Evolutionary conservation across 2,329 filamentous ascomycete genomes (phyloP).

Genomic region (Didymella pinodella): DNA sequence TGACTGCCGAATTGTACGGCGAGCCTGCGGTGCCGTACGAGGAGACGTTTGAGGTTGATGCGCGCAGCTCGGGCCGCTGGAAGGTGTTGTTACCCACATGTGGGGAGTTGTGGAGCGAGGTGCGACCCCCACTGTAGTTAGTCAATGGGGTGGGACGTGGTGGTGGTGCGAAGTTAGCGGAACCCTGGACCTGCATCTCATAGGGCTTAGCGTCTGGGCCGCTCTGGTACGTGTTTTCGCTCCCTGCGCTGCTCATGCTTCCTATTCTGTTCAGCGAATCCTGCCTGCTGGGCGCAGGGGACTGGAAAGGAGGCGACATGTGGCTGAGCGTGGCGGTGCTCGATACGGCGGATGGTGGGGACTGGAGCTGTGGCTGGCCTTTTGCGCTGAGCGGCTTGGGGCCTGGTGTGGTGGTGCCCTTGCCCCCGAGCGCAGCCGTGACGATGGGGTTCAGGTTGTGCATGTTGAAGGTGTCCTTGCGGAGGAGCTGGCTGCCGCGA

Average conservation of each 20-base stretch:
- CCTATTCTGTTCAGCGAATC: conserved; percentile 45
- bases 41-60: conserved; percentile 48
- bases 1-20: conserved; percentile 48
- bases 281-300: conserved; percentile 43
- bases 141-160: conserved; percentile 43
- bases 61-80: conserved; percentile 45
- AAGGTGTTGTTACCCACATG: conserved; percentile 47
- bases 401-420: conserved; percentile 33
- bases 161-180: conserved; percentile 48
- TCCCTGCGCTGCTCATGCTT: conserved; percentile 47
- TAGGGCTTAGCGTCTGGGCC: conserved; percentile 46
- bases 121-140: conserved; percentile 41
- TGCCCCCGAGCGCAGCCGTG: conserved; percentile 48
- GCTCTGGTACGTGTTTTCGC: conserved; percentile 48
- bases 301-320: conserved; percentile 48
- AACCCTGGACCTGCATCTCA: conserved; percentile 44
- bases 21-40: conserved; percentile 45
- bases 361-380: conserved; percentile 36
- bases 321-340: conserved; percentile 36
- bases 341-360: conserved; percentile 37
- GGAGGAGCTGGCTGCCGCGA: conserved; percentile 77
- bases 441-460: conserved; percentile 58
- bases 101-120: conserved; percentile 48
- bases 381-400: conserved; percentile 30
- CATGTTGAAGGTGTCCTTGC: conserved; percentile 71